Evolutionary conservation across 495 filamentous ascomycete genomes (phyloP).

Genomic region (Penicillium subrubescens): DNA sequence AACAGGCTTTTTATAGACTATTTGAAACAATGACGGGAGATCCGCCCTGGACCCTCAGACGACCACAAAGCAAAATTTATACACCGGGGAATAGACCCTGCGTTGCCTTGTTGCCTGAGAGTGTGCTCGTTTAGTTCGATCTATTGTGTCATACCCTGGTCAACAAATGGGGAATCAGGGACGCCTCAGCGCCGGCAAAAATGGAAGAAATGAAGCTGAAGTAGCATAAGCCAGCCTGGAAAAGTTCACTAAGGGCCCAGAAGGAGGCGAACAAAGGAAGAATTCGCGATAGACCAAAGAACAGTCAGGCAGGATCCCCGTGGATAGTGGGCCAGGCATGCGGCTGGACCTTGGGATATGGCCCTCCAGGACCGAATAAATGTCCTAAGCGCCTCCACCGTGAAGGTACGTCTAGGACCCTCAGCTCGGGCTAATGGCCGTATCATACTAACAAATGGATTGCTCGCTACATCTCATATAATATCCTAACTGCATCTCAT

Average conservation of each 20-base stretch:
- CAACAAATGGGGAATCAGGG: conserved; percentile 17
- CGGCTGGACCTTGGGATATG: conserved; percentile 23
- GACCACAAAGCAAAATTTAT: conserved; percentile 23
- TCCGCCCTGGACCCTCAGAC: conserved; percentile 5
- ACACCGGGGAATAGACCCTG: conserved; percentile 11
- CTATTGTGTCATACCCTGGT: conserved; percentile 15
- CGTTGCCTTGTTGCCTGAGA: conserved; percentile 18
- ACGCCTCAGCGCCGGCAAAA: conserved; percentile 24
- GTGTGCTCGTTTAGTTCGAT: conserved; percentile 19
- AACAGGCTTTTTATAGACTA: conserved; percentile 5
- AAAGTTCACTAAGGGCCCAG: conserved; percentile 11
- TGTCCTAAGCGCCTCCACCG: conserved; percentile 19
- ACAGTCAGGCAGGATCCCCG: conserved; percentile 21
- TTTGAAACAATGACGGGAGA: conserved; percentile 18
- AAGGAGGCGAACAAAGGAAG: conserved; percentile 12
- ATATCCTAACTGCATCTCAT: conserved; percentile 21
- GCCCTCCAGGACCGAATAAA: conserved; percentile 9
- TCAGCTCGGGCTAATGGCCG: conserved; percentile 17
- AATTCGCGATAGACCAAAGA: conserved; percentile 21
- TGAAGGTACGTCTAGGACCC: conserved; percentile 10
- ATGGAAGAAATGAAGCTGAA: conserved; percentile 17
- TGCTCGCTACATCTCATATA: conserved; percentile 22
- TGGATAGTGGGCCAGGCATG: conserved; percentile 27
- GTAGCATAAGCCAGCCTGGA: conserved; percentile 25
- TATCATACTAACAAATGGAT: conserved; percentile 12